A percentile compares a stretch with the other conserved stretches of the same genome.
These are phyloP conservation scores for Mycena kentingensis DNA, from an alignment of 768 basidiomycete species.

Conservation along the genomic window DNA sequence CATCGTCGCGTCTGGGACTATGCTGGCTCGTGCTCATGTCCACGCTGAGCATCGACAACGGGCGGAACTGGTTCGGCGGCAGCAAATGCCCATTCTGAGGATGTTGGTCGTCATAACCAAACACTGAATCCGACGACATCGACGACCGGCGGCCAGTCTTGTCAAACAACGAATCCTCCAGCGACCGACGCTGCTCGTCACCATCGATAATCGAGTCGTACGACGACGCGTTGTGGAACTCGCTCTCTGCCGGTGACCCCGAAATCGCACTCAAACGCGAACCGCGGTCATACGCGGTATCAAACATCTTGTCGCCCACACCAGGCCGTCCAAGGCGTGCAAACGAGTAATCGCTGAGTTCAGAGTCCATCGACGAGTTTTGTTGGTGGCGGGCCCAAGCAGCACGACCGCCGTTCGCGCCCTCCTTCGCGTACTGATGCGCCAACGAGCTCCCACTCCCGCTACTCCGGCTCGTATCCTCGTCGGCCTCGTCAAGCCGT, in stretches of 20 bases:
- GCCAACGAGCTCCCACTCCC: slow-evolving; percentile 61
- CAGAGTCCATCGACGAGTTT: slow-evolving; percentile 64
- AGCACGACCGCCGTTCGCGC: slow-evolving; percentile 54
- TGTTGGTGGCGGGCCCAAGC: slow-evolving; percentile 62
- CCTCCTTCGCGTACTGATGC: slow-evolving; percentile 55
- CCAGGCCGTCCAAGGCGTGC: slow-evolving; percentile 67
- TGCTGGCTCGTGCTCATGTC: slow-evolving; percentile 37
- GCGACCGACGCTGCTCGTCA: slow-evolving; percentile 31
- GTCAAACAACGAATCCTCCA: slow-evolving; percentile 63
- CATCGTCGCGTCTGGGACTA: slow-evolving; percentile 64
- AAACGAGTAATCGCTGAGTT: slow-evolving; percentile 63
- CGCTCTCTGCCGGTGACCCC: slow-evolving; percentile 60
- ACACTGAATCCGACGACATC: slow-evolving; percentile 60
- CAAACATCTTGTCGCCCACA: slow-evolving; percentile 88
- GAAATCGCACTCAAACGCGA: slow-evolving; percentile 64
- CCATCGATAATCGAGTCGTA: slow-evolving; percentile 72
- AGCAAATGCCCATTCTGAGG: slow-evolving; percentile 37
- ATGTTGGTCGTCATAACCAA: slow-evolving; percentile 51
- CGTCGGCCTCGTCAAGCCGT: slow-evolving; percentile 49
- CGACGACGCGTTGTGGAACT: slow-evolving; percentile 39
- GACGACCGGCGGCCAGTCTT: slow-evolving; percentile 56
- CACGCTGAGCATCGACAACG: slow-evolving; percentile 64
- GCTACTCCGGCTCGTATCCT: too few species aligned
- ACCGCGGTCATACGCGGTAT: slow-evolving; percentile 50
- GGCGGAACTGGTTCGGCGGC: slow-evolving; percentile 58